Conservation (phyloP, 2,329 filamentous ascomycete species). For the Grosmannia penicillata region DNA sequence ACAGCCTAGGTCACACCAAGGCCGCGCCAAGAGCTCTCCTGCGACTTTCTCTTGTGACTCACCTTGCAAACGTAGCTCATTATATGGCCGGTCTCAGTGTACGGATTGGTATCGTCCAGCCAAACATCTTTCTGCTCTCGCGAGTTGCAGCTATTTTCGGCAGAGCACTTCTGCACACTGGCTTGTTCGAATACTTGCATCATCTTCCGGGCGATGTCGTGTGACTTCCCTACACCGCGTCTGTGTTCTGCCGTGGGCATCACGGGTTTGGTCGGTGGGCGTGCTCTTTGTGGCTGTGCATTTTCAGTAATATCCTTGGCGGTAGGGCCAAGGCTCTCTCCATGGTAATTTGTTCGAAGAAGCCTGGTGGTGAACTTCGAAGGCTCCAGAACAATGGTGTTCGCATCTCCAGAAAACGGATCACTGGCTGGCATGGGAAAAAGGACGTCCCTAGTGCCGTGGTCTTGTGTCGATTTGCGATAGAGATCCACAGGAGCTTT, state of each 20-base stretch:
- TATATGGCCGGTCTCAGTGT: conserved; percentile 7
- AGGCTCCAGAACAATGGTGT: background rate
- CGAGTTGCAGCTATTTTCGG: background rate
- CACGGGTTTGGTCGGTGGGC: background rate
- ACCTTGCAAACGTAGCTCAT: conserved; percentile 11
- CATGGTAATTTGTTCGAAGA: background rate
- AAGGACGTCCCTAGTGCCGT: background rate
- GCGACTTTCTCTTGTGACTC: background rate
- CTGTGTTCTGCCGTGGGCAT: background rate
- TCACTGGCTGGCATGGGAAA: background rate
- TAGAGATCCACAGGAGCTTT: too few species aligned
- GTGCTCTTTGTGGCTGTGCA: background rate
- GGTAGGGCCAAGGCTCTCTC: too few species aligned
- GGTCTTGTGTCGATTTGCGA: too few species aligned
- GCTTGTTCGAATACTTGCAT: conserved; percentile 4
- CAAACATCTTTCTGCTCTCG: conserved; percentile 3
- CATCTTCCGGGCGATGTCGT: conserved; percentile 5
- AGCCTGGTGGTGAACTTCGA: conserved; percentile 7
- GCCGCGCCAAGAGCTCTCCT: too few species aligned
- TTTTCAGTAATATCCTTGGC: too few species aligned
- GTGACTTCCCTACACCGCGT: background rate
- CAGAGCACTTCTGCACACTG: background rate
- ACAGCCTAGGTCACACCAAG: too few species aligned
- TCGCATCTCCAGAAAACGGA: conserved; percentile 3
- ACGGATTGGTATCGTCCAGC: conserved; percentile 8